These are phyloP conservation scores for Trichoderma atroviride DNA, from an alignment of 2,329 filamentous ascomycete species.

Conservation along the genomic window DNA sequence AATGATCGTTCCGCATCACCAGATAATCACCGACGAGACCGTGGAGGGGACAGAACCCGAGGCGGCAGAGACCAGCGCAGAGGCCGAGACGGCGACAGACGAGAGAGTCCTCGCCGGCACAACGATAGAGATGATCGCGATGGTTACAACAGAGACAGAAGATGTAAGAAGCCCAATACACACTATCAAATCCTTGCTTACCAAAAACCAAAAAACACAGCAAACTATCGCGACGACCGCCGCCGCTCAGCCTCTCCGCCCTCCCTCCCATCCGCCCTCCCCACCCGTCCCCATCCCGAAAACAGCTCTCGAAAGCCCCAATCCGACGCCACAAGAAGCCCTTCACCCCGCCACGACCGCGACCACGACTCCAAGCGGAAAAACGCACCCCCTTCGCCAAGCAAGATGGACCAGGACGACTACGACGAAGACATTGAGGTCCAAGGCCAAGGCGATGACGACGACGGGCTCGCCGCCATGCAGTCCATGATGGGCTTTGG, in stretches of 20 bases:
- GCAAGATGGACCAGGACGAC: constrained; percentile 29
- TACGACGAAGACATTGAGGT: constrained; percentile 41
- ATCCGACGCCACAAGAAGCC: constrained; percentile 38
- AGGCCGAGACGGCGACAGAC: constrained; percentile 31
- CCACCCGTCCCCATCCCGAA: constrained; percentile 41
- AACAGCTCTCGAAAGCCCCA: constrained; percentile 27
- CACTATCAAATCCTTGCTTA: background rate
- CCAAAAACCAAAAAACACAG: background rate
- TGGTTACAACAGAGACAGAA: constrained; percentile 33
- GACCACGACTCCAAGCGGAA: constrained; percentile 28
- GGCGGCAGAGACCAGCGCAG: constrained; percentile 36
- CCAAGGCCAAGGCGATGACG: constrained; percentile 48
- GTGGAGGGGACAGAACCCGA: constrained; percentile 44
- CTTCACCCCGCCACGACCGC: constrained; percentile 23
- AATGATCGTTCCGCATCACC: constrained; percentile 45
- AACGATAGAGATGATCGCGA: constrained; percentile 34
- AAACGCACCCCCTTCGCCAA: constrained; percentile 23
- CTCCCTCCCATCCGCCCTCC: constrained; percentile 35
- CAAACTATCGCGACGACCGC: constrained; percentile 30
- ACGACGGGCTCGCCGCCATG: constrained; percentile 74
- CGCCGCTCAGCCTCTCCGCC: constrained; percentile 42
- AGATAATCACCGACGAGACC: constrained; percentile 42
- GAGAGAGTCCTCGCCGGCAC: constrained; percentile 41
- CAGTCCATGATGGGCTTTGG: constrained; percentile 88
- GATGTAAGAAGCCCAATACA: constrained; percentile 31